phyloP scores from a whole-genome alignment of 129 eudicot genomes.

The Pseudognaphalium luteoalbum region DNA sequence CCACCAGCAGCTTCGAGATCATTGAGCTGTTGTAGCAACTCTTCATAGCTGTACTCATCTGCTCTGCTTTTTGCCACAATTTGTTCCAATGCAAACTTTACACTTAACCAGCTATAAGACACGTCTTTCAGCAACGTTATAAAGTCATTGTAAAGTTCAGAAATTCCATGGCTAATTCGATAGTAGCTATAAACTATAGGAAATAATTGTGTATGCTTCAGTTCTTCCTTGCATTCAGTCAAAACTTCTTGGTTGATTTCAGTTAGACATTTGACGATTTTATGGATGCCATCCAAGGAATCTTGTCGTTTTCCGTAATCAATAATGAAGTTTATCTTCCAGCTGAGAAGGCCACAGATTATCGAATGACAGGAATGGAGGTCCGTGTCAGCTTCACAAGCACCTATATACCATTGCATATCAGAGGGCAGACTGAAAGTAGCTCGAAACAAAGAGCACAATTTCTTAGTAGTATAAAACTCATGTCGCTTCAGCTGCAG shows the following conservation, averaged over 20 bases:
- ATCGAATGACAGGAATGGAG: background rate
- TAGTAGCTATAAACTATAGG: background rate
- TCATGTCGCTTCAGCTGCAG: background rate
- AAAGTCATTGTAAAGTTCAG: conserved; percentile 14
- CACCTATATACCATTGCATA: no score
- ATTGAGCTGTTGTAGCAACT: background rate
- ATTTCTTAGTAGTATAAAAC: background rate
- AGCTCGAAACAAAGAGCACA: background rate
- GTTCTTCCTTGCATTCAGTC: background rate
- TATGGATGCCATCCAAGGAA: conserved; percentile 9
- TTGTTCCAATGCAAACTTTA: background rate
- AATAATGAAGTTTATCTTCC: background rate
- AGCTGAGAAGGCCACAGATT: no score
- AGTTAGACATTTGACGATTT: background rate
- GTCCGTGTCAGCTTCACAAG: background rate
- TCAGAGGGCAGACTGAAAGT: no score
- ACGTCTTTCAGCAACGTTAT: conserved; percentile 7
- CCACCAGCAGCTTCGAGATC: conserved; percentile 1
- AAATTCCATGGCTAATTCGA: conserved; percentile 20
- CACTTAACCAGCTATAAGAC: background rate
- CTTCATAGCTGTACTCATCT: background rate
- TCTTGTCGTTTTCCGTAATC: background rate
- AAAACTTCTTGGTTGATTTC: conserved; percentile 10
- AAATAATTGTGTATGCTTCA: background rate
- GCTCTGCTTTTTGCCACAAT: background rate